Base-by-base conservation (phyloP, 768 basidiomycete species). In the Amanita thiersii region DNA sequence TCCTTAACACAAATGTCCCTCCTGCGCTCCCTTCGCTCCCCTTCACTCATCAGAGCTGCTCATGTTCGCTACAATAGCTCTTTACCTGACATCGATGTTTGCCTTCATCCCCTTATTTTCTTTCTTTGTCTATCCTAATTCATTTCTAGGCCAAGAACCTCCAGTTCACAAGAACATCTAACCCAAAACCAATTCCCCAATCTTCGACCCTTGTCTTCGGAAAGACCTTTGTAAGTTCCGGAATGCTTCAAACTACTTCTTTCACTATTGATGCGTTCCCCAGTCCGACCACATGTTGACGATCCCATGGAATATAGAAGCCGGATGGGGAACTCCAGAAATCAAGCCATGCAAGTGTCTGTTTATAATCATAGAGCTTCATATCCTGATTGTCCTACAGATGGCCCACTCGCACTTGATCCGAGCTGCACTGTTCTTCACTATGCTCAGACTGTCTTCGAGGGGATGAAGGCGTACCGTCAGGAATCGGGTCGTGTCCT, bases 401-500 rank as follows among this genome's bases (percentile, higher is more conserved):
- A 92, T 57, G 82, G 77, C 2, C 83, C 85, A 4, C 64, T 92
- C 28, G 53, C 64, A 12, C 64, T 92, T 14, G 82, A 89, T 47
- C 90, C 89, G 4, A 86, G 84, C 47, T 52, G 73, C 66, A 57
- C 86, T 45, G 92, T 92, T 14, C 68, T 98, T 45, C 93, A 98
- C 59, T 97, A 98, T 63, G 91, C 91, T 0, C 89, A 91, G 52
- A 76, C 83, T 34, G 69, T 83, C 34, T 94, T 98, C 55, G 93
- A 98, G 59, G 89, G 93, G 12, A 78, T 96, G 77, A 97, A 97
- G 59, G 93, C 93, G 1, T 97, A 94, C 65, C 71, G 81, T 36
- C 77, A 81, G 49, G 61, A 74, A 26, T 63, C 74, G 36, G 91
- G 83, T 25, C 78, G 73, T 19, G 77, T 92, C 15, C 77, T 83